Evolutionary conservation across 192 early-diverging fungal genomes (phyloP).

Genomic region (Entomortierella chlamydospora): DNA sequence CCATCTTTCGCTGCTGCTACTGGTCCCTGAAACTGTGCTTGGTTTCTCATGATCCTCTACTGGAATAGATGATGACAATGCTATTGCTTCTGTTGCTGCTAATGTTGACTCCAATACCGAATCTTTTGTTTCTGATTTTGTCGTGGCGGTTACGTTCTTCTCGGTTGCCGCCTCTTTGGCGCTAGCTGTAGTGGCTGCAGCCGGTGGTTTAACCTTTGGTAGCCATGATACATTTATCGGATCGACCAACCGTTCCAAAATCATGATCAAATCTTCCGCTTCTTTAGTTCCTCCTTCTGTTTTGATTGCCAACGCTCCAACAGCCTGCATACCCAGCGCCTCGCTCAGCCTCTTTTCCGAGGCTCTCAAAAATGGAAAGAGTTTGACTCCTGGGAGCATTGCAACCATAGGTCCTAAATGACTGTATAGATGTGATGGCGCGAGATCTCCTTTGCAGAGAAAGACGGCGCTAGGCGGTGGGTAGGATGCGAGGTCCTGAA

Average conservation of each 20-base stretch:
- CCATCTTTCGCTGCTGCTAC: neutral
- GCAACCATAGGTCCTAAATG: constrained; percentile 40
- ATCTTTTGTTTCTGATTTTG: neutral
- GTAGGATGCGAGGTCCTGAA: constrained; percentile 11
- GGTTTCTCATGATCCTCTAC: neutral
- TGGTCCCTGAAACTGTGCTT: neutral
- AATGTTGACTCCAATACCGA: neutral
- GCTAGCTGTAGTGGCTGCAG: neutral
- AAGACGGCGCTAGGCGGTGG: constrained; percentile 36
- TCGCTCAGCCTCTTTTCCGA: constrained; percentile 26
- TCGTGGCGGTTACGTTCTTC: neutral
- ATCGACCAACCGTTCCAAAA: constrained; percentile 30
- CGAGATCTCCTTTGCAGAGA: constrained; percentile 39
- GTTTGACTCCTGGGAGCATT: constrained; percentile 28
- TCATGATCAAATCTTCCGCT: constrained; percentile 32
- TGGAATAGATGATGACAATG: neutral
- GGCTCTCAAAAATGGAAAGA: constrained; percentile 31
- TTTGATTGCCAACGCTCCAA: constrained; percentile 38
- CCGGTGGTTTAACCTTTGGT: constrained; percentile 14
- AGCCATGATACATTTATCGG: constrained; percentile 43
- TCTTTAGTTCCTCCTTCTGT: constrained; percentile 8
- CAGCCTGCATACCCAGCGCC: constrained; percentile 31
- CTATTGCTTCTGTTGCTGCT: neutral
- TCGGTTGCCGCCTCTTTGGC: no score
- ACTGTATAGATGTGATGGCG: constrained; percentile 31